Conservation (phyloP, 2,329 filamentous ascomycete genomes). For the Magnaporthiopsis incrustans region DNA sequence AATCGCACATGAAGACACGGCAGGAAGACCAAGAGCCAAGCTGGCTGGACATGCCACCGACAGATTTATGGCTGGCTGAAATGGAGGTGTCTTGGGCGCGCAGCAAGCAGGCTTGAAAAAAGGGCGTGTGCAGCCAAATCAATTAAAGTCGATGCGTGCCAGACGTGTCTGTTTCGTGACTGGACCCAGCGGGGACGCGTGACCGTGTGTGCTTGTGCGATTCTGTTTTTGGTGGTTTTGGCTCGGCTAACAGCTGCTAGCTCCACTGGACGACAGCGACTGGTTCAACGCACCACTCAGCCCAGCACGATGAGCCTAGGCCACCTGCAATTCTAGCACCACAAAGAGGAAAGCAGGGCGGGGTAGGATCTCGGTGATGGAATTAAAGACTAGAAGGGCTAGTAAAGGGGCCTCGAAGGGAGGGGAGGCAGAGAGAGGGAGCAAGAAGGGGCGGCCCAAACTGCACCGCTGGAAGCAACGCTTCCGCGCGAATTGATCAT, state of each 20-base stretch:
- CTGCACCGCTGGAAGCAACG: background rate
- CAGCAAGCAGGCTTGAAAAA: background rate
- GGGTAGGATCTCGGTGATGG: too few species aligned
- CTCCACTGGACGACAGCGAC: background rate
- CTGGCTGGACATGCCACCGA: background rate
- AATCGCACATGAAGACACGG: too few species aligned
- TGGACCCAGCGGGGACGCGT: background rate
- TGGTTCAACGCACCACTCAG: background rate
- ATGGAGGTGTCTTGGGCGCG: background rate
- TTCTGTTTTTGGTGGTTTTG: too few species aligned
- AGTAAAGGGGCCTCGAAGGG: background rate
- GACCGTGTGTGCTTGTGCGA: background rate
- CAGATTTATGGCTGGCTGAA: background rate
- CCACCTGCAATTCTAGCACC: too few species aligned
- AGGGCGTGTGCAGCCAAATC: constrained; percentile 9
- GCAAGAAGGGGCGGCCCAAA: background rate
- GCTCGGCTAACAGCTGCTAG: too few species aligned
- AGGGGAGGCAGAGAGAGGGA: background rate
- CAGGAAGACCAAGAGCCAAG: background rate
- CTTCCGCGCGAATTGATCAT: background rate
- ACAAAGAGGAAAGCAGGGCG: too few species aligned
- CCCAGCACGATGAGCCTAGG: background rate
- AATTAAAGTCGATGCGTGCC: constrained; percentile 15
- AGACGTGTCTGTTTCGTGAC: constrained; percentile 16
- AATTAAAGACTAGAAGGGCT: too few species aligned